Base-by-base conservation (phyloP, 75 land plant species). In the Selaginella moellendorffii region DNA sequence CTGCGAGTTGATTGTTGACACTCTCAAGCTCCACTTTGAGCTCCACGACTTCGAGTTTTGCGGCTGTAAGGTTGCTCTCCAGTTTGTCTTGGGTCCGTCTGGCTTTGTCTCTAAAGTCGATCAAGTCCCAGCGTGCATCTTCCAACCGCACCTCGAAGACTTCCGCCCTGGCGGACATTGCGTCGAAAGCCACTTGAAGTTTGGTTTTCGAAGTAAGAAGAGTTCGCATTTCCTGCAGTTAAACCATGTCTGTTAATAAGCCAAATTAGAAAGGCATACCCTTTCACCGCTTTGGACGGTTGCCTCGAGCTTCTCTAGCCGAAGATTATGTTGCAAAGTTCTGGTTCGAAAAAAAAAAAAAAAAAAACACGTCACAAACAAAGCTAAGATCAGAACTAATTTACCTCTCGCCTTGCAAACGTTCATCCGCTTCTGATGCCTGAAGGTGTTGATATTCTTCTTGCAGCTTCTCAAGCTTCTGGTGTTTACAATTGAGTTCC, bases 41-140 rank as follows among this genome's bases (percentile, higher is more conserved):
- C 14, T 36, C 46, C 46, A 36, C 46, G 14, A 36, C 14, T 36
- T 36, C 46, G 10, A 36, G 46, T 14, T 36, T 36, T 5, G 46
- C 5, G 14, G 46, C 46, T 5, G 46, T 14, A 5, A 36, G 46
- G 10, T 5, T 14, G 46, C 10, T 14, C 46, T 36, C 10, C 14
- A 36, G 46, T 14, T 36, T 36, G 10, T 36, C 46, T 36, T 56
- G 59, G 8, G 59, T 19, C n/a, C 59, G 19, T 21, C 17, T 8
- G 9, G 24, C 59, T n/a, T 56, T 56, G 19, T 56, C 59, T 19
- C 24, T 56, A 21, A 56, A 56, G 17, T 56, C 59, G n/a, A 56
- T 56, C 59, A 56, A 56, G 25, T 56, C n/a, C 59, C 59, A 56
- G n/a, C 59, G 59, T 56, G 59, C 59, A 21, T 56, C 59, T 19